Base-by-base conservation (phyloP, 2,329 filamentous ascomycete species). In the Chaetomium sp. region DNA sequence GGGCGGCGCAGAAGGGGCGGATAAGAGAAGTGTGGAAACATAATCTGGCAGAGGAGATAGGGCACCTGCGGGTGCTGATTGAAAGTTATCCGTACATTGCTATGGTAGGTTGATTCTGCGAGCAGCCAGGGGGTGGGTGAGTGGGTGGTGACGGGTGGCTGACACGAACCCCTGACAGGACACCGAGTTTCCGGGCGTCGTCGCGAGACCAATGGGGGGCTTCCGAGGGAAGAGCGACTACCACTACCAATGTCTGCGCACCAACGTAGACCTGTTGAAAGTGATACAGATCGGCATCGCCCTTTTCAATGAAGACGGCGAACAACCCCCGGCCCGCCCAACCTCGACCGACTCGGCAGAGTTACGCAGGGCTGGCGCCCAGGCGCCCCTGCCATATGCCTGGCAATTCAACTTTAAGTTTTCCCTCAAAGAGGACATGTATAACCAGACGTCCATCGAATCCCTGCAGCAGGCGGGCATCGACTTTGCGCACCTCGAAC, bases 331-430 rank as follows among this genome's bases (percentile, higher is more conserved):
- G 2, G 83, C 90, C 12, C 87, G 89, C 69, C 86, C 88, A 27
- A 80, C 81, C 33, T 77, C 78, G 31, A 76, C 78, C 23, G 80
- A 84, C 59, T 66, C 78, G 50, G 67, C 72, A 19, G 79, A 82
- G 3, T 68, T 78, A 73, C 38, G 79, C 67, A 77, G 80, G 67
- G 76, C 77, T 27, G 78, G 75, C 23, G 76, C 69, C 57, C 81
- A 78, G 64, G 72, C 77, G 65, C 83, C 85, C 57, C 88, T 92
- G 65, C 94, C 92, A 19, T 96, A 91, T 75, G 96, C 94, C 21
- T 99, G 95, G 95, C 94, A 97, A 72, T 99, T 99, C 84, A 98
- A 99, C 82, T 99, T 99, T 79, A 90, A 93, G 72, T 99, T 98
- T 78, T 95, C 92, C 1, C 83, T 97, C 10, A 91, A 95, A 70